Evolutionary conservation across 129 eudicot genomes (phyloP).

Genomic region (Centaurea solstitialis): DNA sequence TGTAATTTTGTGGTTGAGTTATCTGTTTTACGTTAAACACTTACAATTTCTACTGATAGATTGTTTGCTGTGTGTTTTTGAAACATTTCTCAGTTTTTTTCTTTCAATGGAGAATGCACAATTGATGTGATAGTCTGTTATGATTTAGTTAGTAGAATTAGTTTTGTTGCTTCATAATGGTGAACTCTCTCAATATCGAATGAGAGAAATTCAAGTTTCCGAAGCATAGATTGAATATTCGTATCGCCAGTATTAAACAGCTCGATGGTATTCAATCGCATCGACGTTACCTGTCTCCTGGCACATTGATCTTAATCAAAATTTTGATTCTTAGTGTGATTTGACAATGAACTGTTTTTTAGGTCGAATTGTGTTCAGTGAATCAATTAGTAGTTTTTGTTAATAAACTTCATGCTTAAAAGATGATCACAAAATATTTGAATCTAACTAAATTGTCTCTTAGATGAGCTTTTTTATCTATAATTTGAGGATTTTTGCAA

Average conservation of each 20-base stretch:
- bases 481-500: conserved; percentile 16
- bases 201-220: conserved; percentile 41
- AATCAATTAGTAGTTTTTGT: too few species aligned
- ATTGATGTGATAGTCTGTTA: background rate
- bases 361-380: too few species aligned
- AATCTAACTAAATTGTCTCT: background rate
- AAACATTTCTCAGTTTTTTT: background rate
- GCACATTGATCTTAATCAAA: background rate
- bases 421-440: background rate
- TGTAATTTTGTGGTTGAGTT: too few species aligned
- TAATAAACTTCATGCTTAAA: too few species aligned
- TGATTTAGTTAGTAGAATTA: background rate
- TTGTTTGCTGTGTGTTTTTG: conserved; percentile 7
- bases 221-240: conserved; percentile 29
- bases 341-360: too few species aligned
- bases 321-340: too few species aligned
- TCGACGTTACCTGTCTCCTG: conserved; percentile 40
- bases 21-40: background rate
- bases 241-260: conserved; percentile 31
- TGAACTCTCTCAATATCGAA: conserved; percentile 24
- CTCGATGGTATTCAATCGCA: conserved; percentile 25
- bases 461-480: background rate
- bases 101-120: background rate
- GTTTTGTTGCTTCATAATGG: conserved; percentile 36
- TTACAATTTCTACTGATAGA: conserved; percentile 22